Percentiles rank a stretch among this genome's conserved stretches.
phyloP scores from a whole-genome alignment of 805 yeast genomes.

The Kazachstania psychrophila region DNA sequence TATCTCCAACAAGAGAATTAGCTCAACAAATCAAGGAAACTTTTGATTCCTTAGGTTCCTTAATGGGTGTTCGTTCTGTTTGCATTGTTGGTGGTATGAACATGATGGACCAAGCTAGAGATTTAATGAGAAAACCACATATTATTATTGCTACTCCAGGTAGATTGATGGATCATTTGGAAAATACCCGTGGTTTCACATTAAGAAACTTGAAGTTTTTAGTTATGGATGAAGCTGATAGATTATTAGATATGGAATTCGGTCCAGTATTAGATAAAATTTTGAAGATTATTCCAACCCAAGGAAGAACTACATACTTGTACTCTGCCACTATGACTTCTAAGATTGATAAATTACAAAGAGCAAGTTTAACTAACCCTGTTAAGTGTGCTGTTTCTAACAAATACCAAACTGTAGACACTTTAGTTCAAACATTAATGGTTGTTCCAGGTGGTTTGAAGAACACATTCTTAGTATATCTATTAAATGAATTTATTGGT shows the following conservation, averaged over 20 bases:
- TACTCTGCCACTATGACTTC: slow-evolving; percentile 97
- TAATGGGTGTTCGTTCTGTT: slow-evolving; percentile 85
- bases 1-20: slow-evolving; percentile 79
- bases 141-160: slow-evolving; percentile 95
- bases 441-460: slow-evolving; percentile 88
- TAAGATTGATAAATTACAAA: slow-evolving; percentile 86
- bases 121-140: slow-evolving; percentile 88
- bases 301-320: slow-evolving; percentile 69
- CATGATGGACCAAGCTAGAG: slow-evolving; percentile 95
- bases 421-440: slow-evolving; percentile 80
- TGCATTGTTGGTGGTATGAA: slow-evolving; percentile 98
- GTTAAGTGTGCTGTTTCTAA: slow-evolving; percentile 84
- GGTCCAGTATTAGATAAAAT: slow-evolving; percentile 90
- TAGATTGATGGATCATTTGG: slow-evolving; percentile 85
- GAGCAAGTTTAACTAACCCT: slow-evolving; percentile 84
- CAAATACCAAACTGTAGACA: slow-evolving; percentile 87
- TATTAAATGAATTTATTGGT: slow-evolving; percentile 74
- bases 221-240: slow-evolving; percentile 96
- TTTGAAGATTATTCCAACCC: slow-evolving; percentile 71
- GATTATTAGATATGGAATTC: slow-evolving; percentile 90
- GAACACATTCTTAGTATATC: slow-evolving; percentile 74
- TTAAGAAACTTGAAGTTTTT: slow-evolving; percentile 68
- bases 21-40: slow-evolving; percentile 89
- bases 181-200: slow-evolving; percentile 83
- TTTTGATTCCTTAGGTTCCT: slow-evolving; percentile 83